These are phyloP conservation scores for Pseudoscleropodium purum DNA, from an alignment of 225 moss, liverwort and hornwort species.

Conservation along the genomic window DNA sequence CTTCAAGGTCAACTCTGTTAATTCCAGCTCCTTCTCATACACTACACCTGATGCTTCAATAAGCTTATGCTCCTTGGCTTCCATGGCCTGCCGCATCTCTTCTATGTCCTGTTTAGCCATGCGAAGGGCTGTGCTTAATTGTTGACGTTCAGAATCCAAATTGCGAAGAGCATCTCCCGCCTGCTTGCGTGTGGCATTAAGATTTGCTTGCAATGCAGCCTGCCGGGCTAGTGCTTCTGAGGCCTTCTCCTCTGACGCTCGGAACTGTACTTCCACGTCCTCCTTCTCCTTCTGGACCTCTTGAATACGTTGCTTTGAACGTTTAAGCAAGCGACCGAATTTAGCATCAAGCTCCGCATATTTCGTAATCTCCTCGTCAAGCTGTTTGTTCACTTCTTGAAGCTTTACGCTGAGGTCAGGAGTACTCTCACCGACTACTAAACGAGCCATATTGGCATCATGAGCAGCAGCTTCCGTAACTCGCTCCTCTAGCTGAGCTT, in stretches of 20 bases:
- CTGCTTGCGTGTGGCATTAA: slow-evolving; percentile 65
- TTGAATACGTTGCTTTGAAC: slow-evolving; percentile 95
- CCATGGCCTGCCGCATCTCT: slow-evolving; percentile 63
- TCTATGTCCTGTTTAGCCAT: slow-evolving; percentile 73
- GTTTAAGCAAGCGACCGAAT: slow-evolving; percentile 86
- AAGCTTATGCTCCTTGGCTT: slow-evolving; percentile 75
- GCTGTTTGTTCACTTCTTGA: slow-evolving; percentile 30
- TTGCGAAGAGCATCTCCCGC: slow-evolving; percentile 74
- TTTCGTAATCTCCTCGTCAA: slow-evolving; percentile 63
- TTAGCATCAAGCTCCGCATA: slow-evolving; percentile 90
- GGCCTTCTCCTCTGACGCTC: slow-evolving; percentile 51
- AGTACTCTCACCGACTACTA: slow-evolving; percentile 20
- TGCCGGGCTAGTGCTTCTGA: slow-evolving; percentile 60
- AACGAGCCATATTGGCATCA: slow-evolving; percentile 26
- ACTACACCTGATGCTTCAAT: slow-evolving; percentile 58
- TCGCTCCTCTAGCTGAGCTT: slow-evolving; percentile 27
- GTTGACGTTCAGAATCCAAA: slow-evolving; percentile 76
- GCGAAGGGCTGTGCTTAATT: slow-evolving; percentile 47
- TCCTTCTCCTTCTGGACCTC: slow-evolving; percentile 98
- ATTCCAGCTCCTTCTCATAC: slow-evolving; percentile 83
- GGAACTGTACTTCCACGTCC: slow-evolving; percentile 63
- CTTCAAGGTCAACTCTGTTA: slow-evolving; percentile 40
- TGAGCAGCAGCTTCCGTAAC: slow-evolving; percentile 40
- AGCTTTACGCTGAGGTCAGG: slow-evolving; percentile 16
- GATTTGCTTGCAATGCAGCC: slow-evolving; percentile 70